Evolutionary conservation across 768 basidiomycete species (phyloP).

Genomic region (Amanita phalloides): DNA sequence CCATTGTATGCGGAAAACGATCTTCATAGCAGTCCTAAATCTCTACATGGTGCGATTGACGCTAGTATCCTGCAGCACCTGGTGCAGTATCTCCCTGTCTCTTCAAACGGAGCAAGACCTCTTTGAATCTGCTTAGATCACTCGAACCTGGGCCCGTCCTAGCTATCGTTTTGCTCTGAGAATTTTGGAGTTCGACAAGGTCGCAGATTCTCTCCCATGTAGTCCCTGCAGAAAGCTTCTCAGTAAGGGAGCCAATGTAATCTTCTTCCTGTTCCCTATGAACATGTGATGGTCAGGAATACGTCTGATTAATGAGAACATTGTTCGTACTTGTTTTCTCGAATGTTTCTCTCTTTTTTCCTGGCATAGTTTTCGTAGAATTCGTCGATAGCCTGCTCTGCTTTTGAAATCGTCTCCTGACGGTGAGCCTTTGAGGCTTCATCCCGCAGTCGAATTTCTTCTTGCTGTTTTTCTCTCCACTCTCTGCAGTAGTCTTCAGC

Average conservation of each 20-base stretch:
- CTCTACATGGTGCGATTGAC: background rate
- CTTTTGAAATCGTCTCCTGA: constrained; percentile 75
- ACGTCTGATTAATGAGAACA: background rate
- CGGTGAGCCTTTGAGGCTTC: constrained; percentile 66
- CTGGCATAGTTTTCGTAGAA: constrained; percentile 84
- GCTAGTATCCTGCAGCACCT: constrained; percentile 85
- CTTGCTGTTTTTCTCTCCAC: constrained; percentile 83
- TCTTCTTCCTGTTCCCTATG: constrained; percentile 78
- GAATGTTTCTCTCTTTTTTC: constrained; percentile 84
- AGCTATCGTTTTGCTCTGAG: constrained; percentile 93
- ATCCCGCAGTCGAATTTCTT: constrained; percentile 76
- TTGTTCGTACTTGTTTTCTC: constrained; percentile 78
- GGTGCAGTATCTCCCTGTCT: constrained; percentile 88
- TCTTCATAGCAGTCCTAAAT: background rate
- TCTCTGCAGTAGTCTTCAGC: constrained; percentile 31
- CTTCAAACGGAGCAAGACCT: constrained; percentile 80
- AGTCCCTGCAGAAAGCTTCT: constrained; percentile 77
- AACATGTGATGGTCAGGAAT: background rate
- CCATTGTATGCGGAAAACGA: background rate
- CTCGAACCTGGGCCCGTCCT: constrained; percentile 81
- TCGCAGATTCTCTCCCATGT: constrained; percentile 94
- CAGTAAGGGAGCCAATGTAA: constrained; percentile 62
- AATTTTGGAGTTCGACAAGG: constrained; percentile 83
- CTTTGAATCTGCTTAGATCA: constrained; percentile 85
- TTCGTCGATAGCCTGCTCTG: constrained; percentile 79